Base-by-base conservation (phyloP, 2,329 filamentous ascomycete species). In the Mycocentrospora acerina region DNA sequence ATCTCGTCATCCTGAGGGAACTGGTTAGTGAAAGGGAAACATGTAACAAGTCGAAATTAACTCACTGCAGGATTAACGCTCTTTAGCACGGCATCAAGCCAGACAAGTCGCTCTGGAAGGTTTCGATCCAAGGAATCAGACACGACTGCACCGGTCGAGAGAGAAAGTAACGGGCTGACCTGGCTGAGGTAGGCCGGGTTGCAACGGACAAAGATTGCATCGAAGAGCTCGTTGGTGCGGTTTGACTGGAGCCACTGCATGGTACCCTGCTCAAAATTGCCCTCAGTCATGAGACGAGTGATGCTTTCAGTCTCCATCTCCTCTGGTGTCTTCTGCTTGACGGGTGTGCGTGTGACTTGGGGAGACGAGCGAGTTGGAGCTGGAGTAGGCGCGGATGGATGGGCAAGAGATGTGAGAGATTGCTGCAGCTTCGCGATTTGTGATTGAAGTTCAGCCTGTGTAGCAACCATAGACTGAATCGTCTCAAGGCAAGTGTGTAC, bases 381-480 rank as follows among this genome's bases (percentile, higher is more conserved):
- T 24, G 46, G 33, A 16, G 34, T 37, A 31, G 50, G 48, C 9
- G 37, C 13, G 18, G 45, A 27, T n/a, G 49, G 37, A 32, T 50
- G 48, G 10, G 37, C 13, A 18, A 44, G 29, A 12, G 49, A 35
- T 51, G 70, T 55, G 13, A 72, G 37, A 17, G 65, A 56, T 32
- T 66, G 62, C 48, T 74, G 71, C 27, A 74, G 51, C 54, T 70
- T 69, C 13, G 62, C 46, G 8, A 75, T 60, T 52, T 75, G 68
- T 24, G 77, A 77, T 62, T 90, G 85, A 50, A 89, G 81, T 38
- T 85, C 78, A 4, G 78, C 70, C 67, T 90, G 86, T 1, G 79
- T 77, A 4, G 79, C 70, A 4, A 82, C 82, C 82, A 91, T 83
- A 10, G 78, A 78, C 26, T 81, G 79, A 16, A 91, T 76, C 29